Percentiles rank a stretch among this genome's conserved stretches.
Evolutionary conservation across 768 basidiomycete genomes (phyloP).

Genomic region (Lactarius sp.): DNA sequence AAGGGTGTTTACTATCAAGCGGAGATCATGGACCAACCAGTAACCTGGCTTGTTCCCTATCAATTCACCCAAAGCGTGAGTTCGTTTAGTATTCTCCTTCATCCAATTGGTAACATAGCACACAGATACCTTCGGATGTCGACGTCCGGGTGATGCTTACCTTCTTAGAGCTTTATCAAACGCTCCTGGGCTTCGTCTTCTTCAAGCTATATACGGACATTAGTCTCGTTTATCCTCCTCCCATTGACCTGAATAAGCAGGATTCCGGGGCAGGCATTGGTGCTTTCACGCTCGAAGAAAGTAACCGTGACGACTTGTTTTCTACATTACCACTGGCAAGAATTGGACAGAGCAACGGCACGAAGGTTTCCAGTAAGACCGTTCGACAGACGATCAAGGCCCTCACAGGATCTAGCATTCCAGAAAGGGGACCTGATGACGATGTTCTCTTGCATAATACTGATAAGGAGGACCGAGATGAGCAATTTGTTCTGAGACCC

Average conservation of each 20-base stretch:
- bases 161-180: conserved; percentile 97
- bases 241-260: conserved; percentile 75
- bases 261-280: conserved; percentile 85
- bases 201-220: conserved; percentile 98
- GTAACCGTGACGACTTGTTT: conserved; percentile 30
- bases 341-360: conserved; percentile 37
- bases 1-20: conserved; percentile 99
- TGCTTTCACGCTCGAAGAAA: conserved; percentile 71
- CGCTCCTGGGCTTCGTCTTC: conserved; percentile 89
- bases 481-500: conserved; percentile 64
- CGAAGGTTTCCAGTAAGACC: conserved; percentile 51
- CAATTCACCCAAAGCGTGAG: conserved; percentile 92
- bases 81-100: conserved; percentile 9
- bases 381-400: conserved; percentile 60
- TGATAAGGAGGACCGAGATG: conserved; percentile 37
- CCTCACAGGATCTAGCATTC: conserved; percentile 34
- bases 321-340: conserved; percentile 22
- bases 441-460: conserved; percentile 28
- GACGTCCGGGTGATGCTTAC: conserved; percentile 98
- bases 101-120: background rate
- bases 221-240: conserved; percentile 92
- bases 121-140: conserved; percentile 87
- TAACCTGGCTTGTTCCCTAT: conserved; percentile 97
- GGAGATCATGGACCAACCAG: conserved; percentile 84
- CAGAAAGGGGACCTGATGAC: conserved; percentile 33